Conservation (phyloP, 2,329 filamentous ascomycete species). For the Trichoderma gracile region DNA sequence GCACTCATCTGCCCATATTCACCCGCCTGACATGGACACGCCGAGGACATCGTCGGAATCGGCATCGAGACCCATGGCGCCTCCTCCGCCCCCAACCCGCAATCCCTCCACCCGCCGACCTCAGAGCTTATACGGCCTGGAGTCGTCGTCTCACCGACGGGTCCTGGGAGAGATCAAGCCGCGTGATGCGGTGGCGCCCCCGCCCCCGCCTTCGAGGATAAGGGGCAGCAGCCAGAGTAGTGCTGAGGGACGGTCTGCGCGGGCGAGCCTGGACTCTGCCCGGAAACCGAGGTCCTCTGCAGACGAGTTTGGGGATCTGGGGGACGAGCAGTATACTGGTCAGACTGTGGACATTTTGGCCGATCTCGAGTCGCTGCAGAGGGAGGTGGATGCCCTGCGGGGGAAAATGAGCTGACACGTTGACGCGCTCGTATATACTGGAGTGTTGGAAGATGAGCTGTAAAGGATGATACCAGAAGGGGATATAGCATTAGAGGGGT, state of each 20-base stretch:
- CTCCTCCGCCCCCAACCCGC: conserved; percentile 49
- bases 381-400: conserved; percentile 69
- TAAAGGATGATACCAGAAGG: conserved; percentile 9
- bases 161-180: conserved; percentile 35
- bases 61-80: conserved; percentile 32
- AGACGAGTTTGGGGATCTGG: not conserved
- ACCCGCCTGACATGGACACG: conserved; percentile 26
- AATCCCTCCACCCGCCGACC: conserved; percentile 48
- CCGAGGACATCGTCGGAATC: conserved; percentile 29
- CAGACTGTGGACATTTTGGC: conserved; percentile 64
- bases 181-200: conserved; percentile 40
- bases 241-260: conserved; percentile 39
- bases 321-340: conserved; percentile 31
- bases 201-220: conserved; percentile 52
- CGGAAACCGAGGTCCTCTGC: conserved; percentile 10
- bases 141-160: conserved; percentile 38
- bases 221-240: conserved; percentile 51
- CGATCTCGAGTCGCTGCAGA: conserved; percentile 69
- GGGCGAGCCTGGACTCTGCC: conserved; percentile 39
- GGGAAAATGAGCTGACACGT: conserved; percentile 29
- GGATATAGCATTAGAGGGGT: not conserved
- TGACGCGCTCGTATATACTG: not conserved
- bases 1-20: conserved; percentile 29
- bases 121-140: conserved; percentile 45
- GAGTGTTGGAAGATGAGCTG: not conserved